Base-by-base conservation (phyloP, 805 yeast species). In the Myxozyma nipponensis region DNA sequence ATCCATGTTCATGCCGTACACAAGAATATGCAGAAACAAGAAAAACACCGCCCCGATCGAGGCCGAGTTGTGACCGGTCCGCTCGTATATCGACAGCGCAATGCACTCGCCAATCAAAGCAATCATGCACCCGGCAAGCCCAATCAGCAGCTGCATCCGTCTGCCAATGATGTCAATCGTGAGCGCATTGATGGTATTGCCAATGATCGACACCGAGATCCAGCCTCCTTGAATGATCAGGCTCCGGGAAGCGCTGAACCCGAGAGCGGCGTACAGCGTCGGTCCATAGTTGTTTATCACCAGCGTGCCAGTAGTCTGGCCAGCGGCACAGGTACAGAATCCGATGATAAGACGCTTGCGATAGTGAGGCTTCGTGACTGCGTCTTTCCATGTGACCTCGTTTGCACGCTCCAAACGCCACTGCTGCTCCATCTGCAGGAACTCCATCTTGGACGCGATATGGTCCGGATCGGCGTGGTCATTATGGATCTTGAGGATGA, bases 261-360 rank as follows among this genome's bases (percentile, higher is more conserved):
- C 54, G 5, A 50, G 43, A 32, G 35, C 46, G 19, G 50, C 18
- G 43, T 50, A 49, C 35, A 49, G 34, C 26, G 39, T 49, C 7
- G 51, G 51, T 15, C 83, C 82, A 64, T 78, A 84, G 73, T 83
- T 83, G 71, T 83, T 80, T 61, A 83, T 76, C 62, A 81, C 82
- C 70, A 83, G 82, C 62, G 82, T 77, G 66, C 89, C 90, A 36
- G 86, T 79, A 62, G 81, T 72, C 69, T 84, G 89, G 64, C 80
- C 84, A 72, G 81, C 76, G 46, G 66, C 58, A 60, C 72, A 75
- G 49, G 62, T 58, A 30, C 57, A 52, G 23, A 61, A 40, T 18
- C 69, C 77, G 69, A 54, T 68, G 48, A 54, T 56, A 50, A 60
- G 46, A 21, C 64, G 49, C 43, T 50, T 58, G 35, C 48, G 51